Conservation (phyloP, 306 rosid genomes). For the Begonia peltatifolia region DNA sequence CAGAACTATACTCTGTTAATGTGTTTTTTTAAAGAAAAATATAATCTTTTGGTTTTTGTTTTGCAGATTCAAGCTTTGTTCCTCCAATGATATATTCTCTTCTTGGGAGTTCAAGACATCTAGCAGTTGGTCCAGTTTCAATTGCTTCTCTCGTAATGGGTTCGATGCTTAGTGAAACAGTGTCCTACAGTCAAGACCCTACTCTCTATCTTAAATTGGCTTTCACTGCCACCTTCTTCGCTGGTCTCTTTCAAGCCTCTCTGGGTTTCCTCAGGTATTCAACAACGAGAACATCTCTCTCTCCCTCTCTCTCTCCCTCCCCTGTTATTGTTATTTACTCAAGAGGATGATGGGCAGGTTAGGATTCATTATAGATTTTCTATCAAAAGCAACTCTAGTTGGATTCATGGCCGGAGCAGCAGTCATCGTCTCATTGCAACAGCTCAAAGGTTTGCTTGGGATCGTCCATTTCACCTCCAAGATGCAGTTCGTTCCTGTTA, state of each 20-base stretch:
- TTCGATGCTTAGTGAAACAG: conserved; percentile 75
- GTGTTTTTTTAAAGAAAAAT: too few species aligned
- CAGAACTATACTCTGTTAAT: neutral
- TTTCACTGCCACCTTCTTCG: conserved; percentile 87
- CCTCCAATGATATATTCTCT: conserved; percentile 79
- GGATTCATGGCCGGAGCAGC: conserved; percentile 99
- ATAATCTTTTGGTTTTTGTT: too few species aligned
- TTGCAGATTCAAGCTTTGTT: conserved; percentile 95
- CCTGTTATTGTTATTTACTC: too few species aligned
- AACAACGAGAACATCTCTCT: neutral
- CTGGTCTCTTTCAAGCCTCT: conserved; percentile 84
- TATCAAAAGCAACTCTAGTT: conserved; percentile 83
- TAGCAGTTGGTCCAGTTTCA: conserved; percentile 95
- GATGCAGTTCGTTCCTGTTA: conserved; percentile 72
- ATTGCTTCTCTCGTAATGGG: conserved; percentile 98
- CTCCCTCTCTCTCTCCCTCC: neutral
- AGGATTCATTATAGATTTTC: conserved; percentile 89
- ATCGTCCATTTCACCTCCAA: conserved; percentile 62
- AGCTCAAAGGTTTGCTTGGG: conserved; percentile 91
- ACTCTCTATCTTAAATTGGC: conserved; percentile 76
- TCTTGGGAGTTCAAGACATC: conserved; percentile 88
- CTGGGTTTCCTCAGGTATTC: conserved; percentile 71
- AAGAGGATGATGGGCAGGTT: conserved; percentile 28
- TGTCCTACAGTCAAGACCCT: conserved; percentile 52
- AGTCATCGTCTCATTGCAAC: conserved; percentile 82